These are phyloP conservation scores for Aspergillus sp. DNA, from an alignment of 2,329 filamentous ascomycete species.

Conservation along the genomic window DNA sequence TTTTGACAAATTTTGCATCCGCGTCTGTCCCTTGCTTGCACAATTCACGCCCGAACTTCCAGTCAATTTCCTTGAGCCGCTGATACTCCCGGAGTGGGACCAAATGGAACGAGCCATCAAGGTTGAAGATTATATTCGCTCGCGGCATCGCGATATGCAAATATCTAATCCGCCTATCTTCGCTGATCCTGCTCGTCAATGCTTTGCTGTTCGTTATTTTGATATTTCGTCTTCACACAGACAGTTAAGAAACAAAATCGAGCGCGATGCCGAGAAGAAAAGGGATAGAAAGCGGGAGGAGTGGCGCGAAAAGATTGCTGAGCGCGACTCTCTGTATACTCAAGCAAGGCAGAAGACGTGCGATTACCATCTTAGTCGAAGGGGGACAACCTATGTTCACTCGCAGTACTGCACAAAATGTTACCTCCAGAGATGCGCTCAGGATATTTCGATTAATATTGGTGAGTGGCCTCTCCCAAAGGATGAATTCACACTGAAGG, in stretches of 20 bases:
- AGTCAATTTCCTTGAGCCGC: slow-evolving; percentile 32
- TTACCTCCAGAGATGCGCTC: slow-evolving; percentile 18
- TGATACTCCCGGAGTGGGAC: slow-evolving; percentile 40
- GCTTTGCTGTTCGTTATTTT: slow-evolving; percentile 46
- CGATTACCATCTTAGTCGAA: too few species aligned
- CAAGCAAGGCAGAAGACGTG: too few species aligned
- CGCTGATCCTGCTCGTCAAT: too few species aligned
- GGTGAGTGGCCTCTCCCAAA: slow-evolving; percentile 53
- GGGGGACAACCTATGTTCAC: too few species aligned
- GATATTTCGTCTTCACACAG: slow-evolving; percentile 36
- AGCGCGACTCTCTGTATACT: too few species aligned
- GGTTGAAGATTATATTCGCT: slow-evolving; percentile 10
- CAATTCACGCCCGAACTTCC: slow-evolving; percentile 46
- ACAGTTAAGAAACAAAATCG: slow-evolving; percentile 9
- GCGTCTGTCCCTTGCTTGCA: slow-evolving; percentile 34
- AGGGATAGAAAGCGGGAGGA: background rate
- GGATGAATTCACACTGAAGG: slow-evolving; percentile 23
- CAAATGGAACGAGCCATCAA: slow-evolving; percentile 7
- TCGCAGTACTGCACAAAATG: too few species aligned
- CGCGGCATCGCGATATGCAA: too few species aligned
- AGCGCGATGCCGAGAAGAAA: background rate
- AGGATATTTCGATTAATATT: slow-evolving; percentile 38
- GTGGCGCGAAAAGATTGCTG: too few species aligned
- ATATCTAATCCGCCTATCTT: too few species aligned
- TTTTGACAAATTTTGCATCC: slow-evolving; percentile 43